Evolutionary conservation across 2,329 filamentous ascomycete species (phyloP), one percentile per base, ranked within the genome.

Genomic region (Penicillium glabrum): DNA sequence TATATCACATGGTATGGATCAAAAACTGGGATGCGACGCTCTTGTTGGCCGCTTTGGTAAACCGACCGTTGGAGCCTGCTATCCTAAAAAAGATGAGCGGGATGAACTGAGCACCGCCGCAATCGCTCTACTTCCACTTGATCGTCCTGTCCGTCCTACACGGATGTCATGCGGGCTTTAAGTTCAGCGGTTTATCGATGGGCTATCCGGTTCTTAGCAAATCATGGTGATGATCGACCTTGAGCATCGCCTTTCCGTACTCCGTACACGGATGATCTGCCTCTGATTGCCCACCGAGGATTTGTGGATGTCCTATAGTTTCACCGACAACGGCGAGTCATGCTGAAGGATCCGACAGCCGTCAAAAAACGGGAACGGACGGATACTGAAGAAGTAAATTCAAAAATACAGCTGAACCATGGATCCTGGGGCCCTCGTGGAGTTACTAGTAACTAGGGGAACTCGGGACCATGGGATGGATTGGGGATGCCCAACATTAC

Each of bases 181-280:
- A 61, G 68, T 69, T 72, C 64, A 67, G 68, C 68, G 68, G 47
- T 71, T 65, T 61, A 62, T 69, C 64, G 65, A 71, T 67, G 69
- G 68, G 68, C 59, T 70, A 59, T 66, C 62, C 58, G 58, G 64
- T 61, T 62, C 61, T 46, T 56, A 63, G 60, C 60, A 66, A 65
- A 66, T 62, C 62, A 62, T 57, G 26, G 52, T 39, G 37, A 35
- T 33, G 26, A 44, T 54, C 46, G 35, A 19, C 43, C 51, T 24
- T 35, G 41, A 61, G 53, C 49, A 39, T 52, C 58, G 19, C 53
- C 56, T 44, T 51, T 52, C 45, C 60, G n/a, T 19, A 23, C 39
- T 23, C 3, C 19, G 39, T 23, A 41, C 44, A 23, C 57, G 59
- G 61, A 60, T 62, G 64, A 65, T 65, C 61, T 54, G 47, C 61